Evolutionary conservation across 2,329 filamentous ascomycete genomes (phyloP), one percentile per base, ranked within the genome.

Genomic region (Botrytis hyacinthi): DNA sequence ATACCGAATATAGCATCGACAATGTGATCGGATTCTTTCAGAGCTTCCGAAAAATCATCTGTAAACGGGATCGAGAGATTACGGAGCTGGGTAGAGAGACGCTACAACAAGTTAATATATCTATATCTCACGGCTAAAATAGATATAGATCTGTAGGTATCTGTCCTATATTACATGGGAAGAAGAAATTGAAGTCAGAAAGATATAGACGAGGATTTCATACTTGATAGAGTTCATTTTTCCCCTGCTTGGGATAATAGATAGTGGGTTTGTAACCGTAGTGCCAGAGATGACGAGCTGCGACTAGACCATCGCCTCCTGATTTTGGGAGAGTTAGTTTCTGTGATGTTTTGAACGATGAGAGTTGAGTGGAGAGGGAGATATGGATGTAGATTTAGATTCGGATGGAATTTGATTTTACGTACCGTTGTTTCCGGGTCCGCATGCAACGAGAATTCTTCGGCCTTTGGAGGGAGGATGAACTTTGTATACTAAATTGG

Each of bases 291-390:
- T 99, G 96, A 40, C 96, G 91, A 71, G 96, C 96, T 66, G 95
- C 95, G 42, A 99, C 96, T 4, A 99, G 89, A 3, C 96, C 96
- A 82, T 99, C 96, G 54, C 96, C 96, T 75, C 96, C 93, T 95
- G 60, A 29, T n/a, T 51, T 51, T 14, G 51, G 6, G 59, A 40
- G 44, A 4, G 35, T 73, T 37, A 72, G 67, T 37, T 69, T 32
- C 40, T 35, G 3, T 44, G 29, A n/a, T 37, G 20, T 60, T 22
- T 67, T 32, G 16, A 16, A 9, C 0, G 48, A 59, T 26, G 20
- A 2, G 4, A 46, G 4, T 66, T 37, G 1, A 5, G 22, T 46
- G 5, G 2, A 10, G 22, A 46, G 5, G 73, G 40, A 10, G 29
- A 29, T 6, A 18, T 37, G 1, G 18, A 32, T 26, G n/a, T 26